Evolutionary conservation across 257 asterid species (phyloP).

Genomic region (Catharanthus roseus): DNA sequence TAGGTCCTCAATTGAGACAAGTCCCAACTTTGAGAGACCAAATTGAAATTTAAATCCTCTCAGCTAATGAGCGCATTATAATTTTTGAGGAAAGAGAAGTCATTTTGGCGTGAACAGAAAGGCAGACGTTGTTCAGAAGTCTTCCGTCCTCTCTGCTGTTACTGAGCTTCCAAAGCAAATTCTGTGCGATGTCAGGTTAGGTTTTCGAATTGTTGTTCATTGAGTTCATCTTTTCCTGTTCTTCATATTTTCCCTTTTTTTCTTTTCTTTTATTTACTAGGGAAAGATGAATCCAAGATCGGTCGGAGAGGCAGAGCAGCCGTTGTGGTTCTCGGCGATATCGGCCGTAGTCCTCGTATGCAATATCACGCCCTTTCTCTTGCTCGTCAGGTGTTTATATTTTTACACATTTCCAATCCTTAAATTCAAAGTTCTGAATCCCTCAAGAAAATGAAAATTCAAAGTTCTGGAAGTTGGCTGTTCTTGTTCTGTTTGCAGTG

Average conservation of each 20-base stretch:
- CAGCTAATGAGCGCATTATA: too few relatives aligned
- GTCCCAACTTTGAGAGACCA: too few relatives aligned
- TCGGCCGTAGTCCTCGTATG: constrained; percentile 98
- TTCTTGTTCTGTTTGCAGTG: background rate
- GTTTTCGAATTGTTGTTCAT: background rate
- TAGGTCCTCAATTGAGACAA: too few relatives aligned
- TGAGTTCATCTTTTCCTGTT: background rate
- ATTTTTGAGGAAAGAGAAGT: too few relatives aligned
- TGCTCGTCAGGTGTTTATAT: constrained; percentile 62
- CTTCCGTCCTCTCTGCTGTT: background rate
- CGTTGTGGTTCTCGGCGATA: constrained; percentile 90
- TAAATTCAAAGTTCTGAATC: background rate
- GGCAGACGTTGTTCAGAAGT: background rate
- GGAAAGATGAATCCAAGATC: constrained; percentile 23
- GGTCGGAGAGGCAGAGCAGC: constrained; percentile 76
- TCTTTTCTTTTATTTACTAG: background rate
- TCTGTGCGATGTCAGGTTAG: constrained; percentile 4
- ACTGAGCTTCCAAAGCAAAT: background rate
- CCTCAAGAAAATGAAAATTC: background rate
- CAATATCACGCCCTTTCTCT: constrained; percentile 96
- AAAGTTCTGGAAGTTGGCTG: background rate
- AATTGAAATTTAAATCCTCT: too few relatives aligned
- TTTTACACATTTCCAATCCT: background rate
- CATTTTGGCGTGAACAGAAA: too few relatives aligned
- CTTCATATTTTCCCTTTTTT: background rate